Evolutionary conservation across 2,329 filamentous ascomycete genomes (phyloP).

Genomic region (Neurospora sp.): DNA sequence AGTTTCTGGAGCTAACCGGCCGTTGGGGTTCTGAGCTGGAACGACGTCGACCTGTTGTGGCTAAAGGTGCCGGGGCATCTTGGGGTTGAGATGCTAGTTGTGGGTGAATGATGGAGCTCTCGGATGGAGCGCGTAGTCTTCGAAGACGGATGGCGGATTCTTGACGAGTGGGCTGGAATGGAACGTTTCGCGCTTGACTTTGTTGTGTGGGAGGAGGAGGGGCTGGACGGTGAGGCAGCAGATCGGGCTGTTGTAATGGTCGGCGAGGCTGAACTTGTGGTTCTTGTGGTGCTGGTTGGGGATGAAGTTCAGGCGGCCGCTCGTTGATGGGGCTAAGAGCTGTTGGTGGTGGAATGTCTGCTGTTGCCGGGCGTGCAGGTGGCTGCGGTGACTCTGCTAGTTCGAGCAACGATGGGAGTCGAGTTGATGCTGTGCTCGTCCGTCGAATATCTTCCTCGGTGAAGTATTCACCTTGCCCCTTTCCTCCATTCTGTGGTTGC

Average conservation of each 20-base stretch:
- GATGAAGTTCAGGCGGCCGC: background rate
- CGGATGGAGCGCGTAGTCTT: background rate
- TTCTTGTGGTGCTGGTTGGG: background rate
- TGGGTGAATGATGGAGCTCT: background rate
- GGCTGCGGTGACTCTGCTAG: background rate
- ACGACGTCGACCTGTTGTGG: constrained; percentile 10
- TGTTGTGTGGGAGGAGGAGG: background rate
- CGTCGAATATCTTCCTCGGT: background rate
- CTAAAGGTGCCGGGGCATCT: background rate
- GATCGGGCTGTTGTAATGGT: background rate
- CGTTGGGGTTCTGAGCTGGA: constrained; percentile 19
- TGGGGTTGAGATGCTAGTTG: background rate
- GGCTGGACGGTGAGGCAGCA: background rate
- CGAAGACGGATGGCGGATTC: background rate
- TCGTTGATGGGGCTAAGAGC: background rate
- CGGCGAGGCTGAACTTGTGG: background rate
- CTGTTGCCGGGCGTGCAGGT: background rate
- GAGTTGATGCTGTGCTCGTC: background rate
- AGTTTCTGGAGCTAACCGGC: constrained; percentile 1
- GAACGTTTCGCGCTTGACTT: background rate
- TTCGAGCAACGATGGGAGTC: background rate
- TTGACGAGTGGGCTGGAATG: background rate
- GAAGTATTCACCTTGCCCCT: background rate
- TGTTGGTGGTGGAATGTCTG: background rate
- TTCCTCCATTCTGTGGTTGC: background rate